These are phyloP conservation scores for Thalassiosira hispida DNA, from an alignment of 352 stramenopile species.

Conservation along the genomic window DNA sequence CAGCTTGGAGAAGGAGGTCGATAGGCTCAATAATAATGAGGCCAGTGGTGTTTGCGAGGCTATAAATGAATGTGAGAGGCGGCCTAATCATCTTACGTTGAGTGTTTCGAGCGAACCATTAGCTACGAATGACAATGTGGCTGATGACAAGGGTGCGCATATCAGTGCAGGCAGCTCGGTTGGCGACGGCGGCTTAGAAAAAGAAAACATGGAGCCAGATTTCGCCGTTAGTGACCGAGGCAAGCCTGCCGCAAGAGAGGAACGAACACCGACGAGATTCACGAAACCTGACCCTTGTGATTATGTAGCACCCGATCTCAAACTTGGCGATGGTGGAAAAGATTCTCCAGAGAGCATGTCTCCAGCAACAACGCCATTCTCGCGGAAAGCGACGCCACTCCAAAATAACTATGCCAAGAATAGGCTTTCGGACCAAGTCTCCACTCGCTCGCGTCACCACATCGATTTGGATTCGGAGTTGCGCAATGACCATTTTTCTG, in stretches of 20 bases:
- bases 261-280: not conserved
- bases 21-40: not conserved
- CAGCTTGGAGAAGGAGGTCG: not conserved
- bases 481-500: constrained; percentile 1
- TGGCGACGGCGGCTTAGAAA: not conserved
- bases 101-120: not conserved
- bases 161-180: not conserved
- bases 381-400: constrained; percentile 26
- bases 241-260: not conserved
- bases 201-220: constrained; percentile 15
- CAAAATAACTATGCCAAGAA: constrained; percentile 37
- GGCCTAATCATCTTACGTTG: not conserved
- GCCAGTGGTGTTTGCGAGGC: not conserved
- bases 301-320: not conserved
- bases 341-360: constrained; percentile 21
- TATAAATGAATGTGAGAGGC: not conserved
- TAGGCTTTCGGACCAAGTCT: constrained; percentile 2
- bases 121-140: not conserved
- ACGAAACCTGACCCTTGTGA: not conserved
- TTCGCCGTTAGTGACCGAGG: not conserved
- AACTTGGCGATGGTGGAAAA: not conserved
- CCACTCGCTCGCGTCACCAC: not conserved
- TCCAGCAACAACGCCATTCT: constrained; percentile 27
- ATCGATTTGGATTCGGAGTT: constrained; percentile 19
- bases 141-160: not conserved